These are phyloP conservation scores for Aspergillus sp. DNA, from an alignment of 2,329 filamentous ascomycete genomes.

Conservation along the genomic window DNA sequence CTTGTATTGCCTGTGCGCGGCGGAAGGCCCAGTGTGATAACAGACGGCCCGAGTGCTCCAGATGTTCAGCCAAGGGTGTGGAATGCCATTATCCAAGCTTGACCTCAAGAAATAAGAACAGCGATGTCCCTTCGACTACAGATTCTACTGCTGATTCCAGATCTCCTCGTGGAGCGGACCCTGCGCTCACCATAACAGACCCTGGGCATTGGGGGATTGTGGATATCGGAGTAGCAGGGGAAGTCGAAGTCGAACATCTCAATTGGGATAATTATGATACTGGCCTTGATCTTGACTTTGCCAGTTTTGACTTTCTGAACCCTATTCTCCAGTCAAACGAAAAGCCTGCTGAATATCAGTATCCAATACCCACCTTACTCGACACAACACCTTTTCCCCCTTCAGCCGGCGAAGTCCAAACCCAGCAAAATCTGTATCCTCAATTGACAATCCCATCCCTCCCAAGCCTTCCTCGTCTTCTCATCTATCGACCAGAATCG, in stretches of 20 bases:
- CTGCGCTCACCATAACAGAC: background rate
- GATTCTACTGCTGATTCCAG: no score
- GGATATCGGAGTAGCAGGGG: background rate
- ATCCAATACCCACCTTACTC: background rate
- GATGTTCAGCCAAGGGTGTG: conserved; percentile 36
- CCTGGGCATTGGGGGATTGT: background rate
- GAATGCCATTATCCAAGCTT: conserved; percentile 36
- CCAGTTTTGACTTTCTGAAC: background rate
- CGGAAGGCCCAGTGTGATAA: conserved; percentile 42
- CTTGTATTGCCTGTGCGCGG: conserved; percentile 40
- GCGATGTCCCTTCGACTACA: background rate
- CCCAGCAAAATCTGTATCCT: background rate
- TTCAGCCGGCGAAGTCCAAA: background rate
- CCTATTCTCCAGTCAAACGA: background rate
- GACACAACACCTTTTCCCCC: background rate
- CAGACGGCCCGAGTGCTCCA: conserved; percentile 37
- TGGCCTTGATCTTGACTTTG: background rate
- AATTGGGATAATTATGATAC: background rate
- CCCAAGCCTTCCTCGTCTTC: background rate
- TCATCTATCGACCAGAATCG: conserved; percentile 1
- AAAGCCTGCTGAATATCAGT: background rate
- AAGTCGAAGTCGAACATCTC: background rate
- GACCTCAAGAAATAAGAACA: background rate
- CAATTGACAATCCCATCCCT: background rate
- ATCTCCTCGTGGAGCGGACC: background rate